Evolutionary conservation across 345 rosid species (phyloP).

Genomic region (Cardamine resedifolia): DNA sequence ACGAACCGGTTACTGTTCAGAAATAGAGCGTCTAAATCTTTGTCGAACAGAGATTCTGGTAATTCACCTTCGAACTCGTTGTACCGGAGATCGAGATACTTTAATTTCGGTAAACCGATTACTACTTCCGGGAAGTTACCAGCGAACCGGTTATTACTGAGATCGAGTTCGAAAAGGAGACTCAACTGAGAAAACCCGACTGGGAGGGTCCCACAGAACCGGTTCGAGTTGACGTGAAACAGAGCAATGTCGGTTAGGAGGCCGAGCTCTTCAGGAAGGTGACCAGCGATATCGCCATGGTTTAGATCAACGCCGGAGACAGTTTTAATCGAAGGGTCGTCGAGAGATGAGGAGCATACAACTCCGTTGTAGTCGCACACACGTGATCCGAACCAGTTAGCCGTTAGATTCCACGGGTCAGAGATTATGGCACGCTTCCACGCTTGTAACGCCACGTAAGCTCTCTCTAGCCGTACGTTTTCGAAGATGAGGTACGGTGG

Average conservation of each 20-base stretch:
- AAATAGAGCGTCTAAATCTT: conserved; percentile 70
- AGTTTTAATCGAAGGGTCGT: conserved; percentile 49
- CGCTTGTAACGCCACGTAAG: conserved; percentile 79
- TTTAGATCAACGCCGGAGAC: conserved; percentile 82
- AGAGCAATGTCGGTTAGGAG: conserved; percentile 57
- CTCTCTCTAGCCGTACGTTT: conserved; percentile 53
- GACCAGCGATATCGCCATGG: conserved; percentile 75
- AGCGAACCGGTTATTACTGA: conserved; percentile 76
- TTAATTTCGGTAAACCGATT: conserved; percentile 56
- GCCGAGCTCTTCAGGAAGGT: conserved; percentile 69
- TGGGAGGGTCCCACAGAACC: conserved; percentile 72
- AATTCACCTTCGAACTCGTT: conserved; percentile 80
- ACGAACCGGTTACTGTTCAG: conserved; percentile 69
- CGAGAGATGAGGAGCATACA: conserved; percentile 56
- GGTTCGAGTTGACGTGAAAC: conserved; percentile 76
- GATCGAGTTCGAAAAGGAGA: conserved; percentile 66
- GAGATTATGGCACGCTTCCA: conserved; percentile 78
- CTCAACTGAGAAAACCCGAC: conserved; percentile 45
- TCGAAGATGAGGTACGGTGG: conserved; percentile 49
- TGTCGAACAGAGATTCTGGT: conserved; percentile 65
- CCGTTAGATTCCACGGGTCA: conserved; percentile 55
- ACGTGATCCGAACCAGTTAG: conserved; percentile 66
- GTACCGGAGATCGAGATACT: conserved; percentile 78
- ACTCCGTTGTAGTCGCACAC: conserved; percentile 84
- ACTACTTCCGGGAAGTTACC: conserved; percentile 67